Evolutionary conservation across 176 grass and related monocot species (phyloP).

Genomic region (Bromus sterilis): DNA sequence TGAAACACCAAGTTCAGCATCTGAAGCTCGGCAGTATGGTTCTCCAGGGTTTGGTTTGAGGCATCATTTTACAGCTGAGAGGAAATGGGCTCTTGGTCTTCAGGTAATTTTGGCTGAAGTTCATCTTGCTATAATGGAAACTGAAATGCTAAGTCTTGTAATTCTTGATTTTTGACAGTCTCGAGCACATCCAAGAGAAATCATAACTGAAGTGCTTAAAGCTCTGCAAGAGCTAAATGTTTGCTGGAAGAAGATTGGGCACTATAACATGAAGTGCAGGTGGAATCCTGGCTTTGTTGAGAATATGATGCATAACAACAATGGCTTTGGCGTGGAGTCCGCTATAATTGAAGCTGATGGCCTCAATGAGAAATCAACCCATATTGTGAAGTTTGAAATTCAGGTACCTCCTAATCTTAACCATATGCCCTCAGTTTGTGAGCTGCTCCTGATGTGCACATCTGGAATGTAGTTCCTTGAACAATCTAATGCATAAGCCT

Average conservation of each 20-base stretch:
- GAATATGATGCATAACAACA: conserved; percentile 54
- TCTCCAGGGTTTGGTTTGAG: conserved; percentile 52
- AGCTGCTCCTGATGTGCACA: not conserved
- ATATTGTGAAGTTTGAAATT: conserved; percentile 89
- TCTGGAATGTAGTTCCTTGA: not conserved
- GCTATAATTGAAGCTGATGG: conserved; percentile 70
- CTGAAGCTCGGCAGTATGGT: conserved; percentile 34
- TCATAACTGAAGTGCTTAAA: conserved; percentile 85
- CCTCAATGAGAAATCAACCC: conserved; percentile 21
- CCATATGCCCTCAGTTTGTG: not conserved
- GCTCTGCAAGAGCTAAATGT: conserved; percentile 82
- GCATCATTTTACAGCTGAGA: conserved; percentile 63
- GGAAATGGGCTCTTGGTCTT: conserved; percentile 95
- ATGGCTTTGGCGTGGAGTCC: conserved; percentile 44
- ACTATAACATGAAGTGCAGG: conserved; percentile 98
- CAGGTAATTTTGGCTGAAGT: conserved; percentile 35
- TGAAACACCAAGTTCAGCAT: conserved; percentile 47
- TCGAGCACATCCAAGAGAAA: conserved; percentile 76
- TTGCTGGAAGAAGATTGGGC: conserved; percentile 90
- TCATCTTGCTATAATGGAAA: not conserved
- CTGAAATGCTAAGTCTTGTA: not conserved
- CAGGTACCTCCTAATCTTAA: conserved; percentile 44
- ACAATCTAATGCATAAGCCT: not conserved
- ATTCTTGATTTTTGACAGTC: conserved; percentile 42
- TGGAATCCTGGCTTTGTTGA: conserved; percentile 54